A percentile compares a stretch with the other conserved stretches of the same genome.
These are phyloP conservation scores for Petunia secreta DNA, from an alignment of 257 asterid genomes.

Conservation along the genomic window DNA sequence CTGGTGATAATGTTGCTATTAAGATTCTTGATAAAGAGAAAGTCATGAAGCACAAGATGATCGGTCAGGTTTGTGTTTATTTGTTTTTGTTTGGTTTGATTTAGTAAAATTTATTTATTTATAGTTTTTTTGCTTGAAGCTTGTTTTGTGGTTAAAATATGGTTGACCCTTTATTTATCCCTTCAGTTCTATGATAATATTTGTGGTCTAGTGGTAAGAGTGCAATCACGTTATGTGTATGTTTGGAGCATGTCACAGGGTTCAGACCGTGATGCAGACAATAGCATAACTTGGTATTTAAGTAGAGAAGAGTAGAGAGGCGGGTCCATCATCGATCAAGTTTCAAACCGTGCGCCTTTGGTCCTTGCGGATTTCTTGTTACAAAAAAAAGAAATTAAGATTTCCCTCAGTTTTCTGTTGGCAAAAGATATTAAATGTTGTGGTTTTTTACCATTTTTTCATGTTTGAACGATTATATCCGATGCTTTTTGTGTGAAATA, in stretches of 20 bases:
- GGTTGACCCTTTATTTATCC: not conserved
- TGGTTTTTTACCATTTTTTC: not conserved
- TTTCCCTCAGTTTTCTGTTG: not conserved
- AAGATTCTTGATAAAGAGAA: conserved; percentile 96
- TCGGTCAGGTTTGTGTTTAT: conserved; percentile 60
- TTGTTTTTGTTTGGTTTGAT: not conserved
- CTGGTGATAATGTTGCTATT: conserved; percentile 83
- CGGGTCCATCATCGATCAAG: no score
- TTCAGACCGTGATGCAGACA: no score
- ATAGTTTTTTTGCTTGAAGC: not conserved
- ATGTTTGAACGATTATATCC: not conserved
- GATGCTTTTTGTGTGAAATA: not conserved
- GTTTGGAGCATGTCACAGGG: no score
- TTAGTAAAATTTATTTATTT: no score
- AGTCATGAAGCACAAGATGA: conserved; percentile 91
- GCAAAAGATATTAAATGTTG: not conserved
- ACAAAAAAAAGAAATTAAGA: not conserved
- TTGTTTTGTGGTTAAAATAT: not conserved
- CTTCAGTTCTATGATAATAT: no score
- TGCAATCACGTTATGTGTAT: no score
- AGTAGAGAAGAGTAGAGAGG: no score
- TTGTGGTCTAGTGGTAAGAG: no score
- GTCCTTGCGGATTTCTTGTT: no score
- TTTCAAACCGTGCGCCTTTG: no score
- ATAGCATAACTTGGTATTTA: no score